Evolutionary conservation across 768 basidiomycete genomes (phyloP), one percentile per base, ranked within the genome.

Genomic region (Galerina marginata): DNA sequence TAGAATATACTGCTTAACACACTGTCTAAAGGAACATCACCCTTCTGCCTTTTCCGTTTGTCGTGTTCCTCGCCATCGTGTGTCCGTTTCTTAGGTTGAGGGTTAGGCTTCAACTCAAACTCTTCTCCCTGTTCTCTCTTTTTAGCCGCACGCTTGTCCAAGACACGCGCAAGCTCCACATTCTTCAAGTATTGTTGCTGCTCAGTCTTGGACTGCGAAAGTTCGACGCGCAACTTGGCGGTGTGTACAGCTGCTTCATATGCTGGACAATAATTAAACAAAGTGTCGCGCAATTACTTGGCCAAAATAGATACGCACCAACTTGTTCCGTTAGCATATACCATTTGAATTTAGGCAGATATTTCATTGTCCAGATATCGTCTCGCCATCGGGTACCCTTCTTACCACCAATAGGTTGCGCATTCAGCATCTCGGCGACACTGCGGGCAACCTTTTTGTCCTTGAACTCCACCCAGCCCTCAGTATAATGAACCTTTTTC

Each of bases 281-380:
- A n/a, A 39, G 15, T 9, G 43, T 44, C 37, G 20, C 14, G 48
- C 10, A 23, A 51, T 29, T 20, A 39, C 7, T 16, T 1, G 40
- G 45, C 16, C 20, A 20, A 20, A 20, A 48, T 44, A 16, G 40
- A 46, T 40, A 83, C 95, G 73, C 71, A 96, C 96, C 95, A 67
- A 99, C 90, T 83, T 98, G 96, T 75, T 99, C 97, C 6, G 94
- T 96, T 59, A 99, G 80, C 96, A 97, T 97, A 75, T 91, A 88
- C 97, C 97, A 99, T 69, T 96, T 97, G 82, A 99, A 99, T 69
- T 88, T 91, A 9, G 96, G 96, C 59, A 99, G 79, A 73, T 99
- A 99, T 72, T 96, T 96, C 95, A 99, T 96, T 57, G 97, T 98
- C 97, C 97, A 99, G 7, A 99, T 88, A 65, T 99, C 97, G 70